Conservation (phyloP, 345 rosid species). For the Euphorbia pulcherrima region DNA sequence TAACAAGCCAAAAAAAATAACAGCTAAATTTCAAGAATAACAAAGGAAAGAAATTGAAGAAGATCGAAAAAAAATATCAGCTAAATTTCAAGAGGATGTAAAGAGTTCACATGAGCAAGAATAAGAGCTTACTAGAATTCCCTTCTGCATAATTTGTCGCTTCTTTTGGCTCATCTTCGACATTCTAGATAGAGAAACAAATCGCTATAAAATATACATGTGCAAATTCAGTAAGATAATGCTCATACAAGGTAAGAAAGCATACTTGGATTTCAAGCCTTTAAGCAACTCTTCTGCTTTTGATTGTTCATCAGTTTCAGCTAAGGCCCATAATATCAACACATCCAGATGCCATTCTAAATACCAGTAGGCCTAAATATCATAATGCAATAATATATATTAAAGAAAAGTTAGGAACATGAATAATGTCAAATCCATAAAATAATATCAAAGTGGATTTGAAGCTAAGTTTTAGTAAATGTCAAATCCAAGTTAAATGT, state of each 20-base stretch:
- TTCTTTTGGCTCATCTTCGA: conserved; percentile 66
- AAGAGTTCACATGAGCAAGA: conserved; percentile 17
- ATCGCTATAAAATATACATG: conserved; percentile 16
- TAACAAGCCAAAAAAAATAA: conserved; percentile 17
- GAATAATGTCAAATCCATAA: not conserved
- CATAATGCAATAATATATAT: conserved; percentile 2
- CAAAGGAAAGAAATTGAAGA: not conserved
- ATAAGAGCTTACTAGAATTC: conserved; percentile 52
- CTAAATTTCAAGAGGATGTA: not conserved
- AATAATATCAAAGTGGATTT: not conserved
- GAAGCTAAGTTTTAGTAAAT: not conserved
- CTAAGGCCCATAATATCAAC: conserved; percentile 76
- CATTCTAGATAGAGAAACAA: conserved; percentile 38
- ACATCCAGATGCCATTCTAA: conserved; percentile 77
- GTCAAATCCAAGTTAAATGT: not conserved
- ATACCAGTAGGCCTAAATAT: conserved; percentile 61
- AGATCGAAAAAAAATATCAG: too few species aligned
- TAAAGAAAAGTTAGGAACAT: not conserved
- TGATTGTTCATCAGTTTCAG: conserved; percentile 53
- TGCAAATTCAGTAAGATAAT: not conserved
- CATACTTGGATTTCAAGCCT: conserved; percentile 67
- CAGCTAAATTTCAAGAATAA: not conserved
- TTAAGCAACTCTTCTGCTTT: conserved; percentile 61
- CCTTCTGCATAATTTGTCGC: conserved; percentile 65
- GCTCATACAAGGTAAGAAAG: conserved; percentile 13